phyloP scores from a whole-genome alignment of 2,329 filamentous ascomycete species.

The Metarhizium humberi region DNA sequence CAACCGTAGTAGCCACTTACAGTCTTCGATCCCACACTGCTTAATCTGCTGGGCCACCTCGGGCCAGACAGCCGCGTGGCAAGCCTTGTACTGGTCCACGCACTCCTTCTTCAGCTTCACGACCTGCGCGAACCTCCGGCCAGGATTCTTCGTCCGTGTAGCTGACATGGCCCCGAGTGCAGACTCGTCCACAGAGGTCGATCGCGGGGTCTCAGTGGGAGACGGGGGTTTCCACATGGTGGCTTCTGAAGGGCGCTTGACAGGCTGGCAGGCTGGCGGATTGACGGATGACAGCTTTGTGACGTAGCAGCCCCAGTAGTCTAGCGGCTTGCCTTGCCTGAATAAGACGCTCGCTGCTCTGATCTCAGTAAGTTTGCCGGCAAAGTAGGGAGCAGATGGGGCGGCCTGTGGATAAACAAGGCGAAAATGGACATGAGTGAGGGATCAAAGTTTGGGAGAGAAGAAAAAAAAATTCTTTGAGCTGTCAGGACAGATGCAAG shows the following conservation, averaged over 20 bases:
- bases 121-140: conserved; percentile 59
- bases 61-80: conserved; percentile 67
- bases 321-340: no score
- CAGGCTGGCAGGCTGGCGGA: not conserved
- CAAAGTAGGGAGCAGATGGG: no score
- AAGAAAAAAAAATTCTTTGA: no score
- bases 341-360: no score
- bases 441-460: no score
- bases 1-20: conserved; percentile 29
- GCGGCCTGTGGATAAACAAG: no score
- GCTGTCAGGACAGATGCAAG: no score
- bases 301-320: not conserved
- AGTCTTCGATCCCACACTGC: conserved; percentile 66
- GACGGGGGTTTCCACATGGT: conserved; percentile 17
- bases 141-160: conserved; percentile 27
- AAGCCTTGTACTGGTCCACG: conserved; percentile 61
- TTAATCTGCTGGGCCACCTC: conserved; percentile 69
- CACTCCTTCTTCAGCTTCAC: conserved; percentile 60
- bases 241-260: not conserved
- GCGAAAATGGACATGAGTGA: no score
- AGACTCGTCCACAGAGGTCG: conserved; percentile 3
- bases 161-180: not conserved
- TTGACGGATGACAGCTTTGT: no score
- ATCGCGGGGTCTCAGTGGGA: conserved; percentile 7
- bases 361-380: no score